phyloP scores from a whole-genome alignment of 2,329 filamentous ascomycete species.

The Penicillium griseofulvum region DNA sequence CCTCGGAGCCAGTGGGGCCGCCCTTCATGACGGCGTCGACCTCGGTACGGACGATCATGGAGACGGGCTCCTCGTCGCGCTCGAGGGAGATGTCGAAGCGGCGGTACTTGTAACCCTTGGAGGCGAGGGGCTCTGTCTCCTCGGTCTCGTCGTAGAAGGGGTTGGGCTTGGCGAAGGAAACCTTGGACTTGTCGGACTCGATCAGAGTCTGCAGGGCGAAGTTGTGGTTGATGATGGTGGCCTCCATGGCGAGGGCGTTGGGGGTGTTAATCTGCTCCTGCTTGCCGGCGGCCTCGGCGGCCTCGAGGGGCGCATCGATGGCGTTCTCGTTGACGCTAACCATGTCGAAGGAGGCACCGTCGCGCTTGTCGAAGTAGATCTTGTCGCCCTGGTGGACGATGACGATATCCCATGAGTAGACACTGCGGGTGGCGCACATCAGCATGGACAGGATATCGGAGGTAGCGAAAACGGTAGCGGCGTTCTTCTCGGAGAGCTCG shows the following conservation, averaged over 20 bases:
- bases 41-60: constrained; percentile 91
- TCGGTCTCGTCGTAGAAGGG: constrained; percentile 95
- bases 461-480: constrained; percentile 94
- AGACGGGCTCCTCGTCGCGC: constrained; percentile 84
- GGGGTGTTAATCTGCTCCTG: constrained; percentile 96
- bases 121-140: constrained; percentile 89
- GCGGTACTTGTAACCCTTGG: constrained; percentile 98
- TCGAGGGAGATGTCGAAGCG: constrained; percentile 93
- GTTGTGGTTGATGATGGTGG: constrained; percentile 99
- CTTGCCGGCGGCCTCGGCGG: constrained; percentile 66
- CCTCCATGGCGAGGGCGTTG: constrained; percentile 87
- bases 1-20: constrained; percentile 79
- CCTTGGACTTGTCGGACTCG: constrained; percentile 74
- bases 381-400: constrained; percentile 91
- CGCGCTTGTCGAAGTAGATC: constrained; percentile 98
- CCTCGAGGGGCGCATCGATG: constrained; percentile 87
- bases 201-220: constrained; percentile 93
- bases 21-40: constrained; percentile 92
- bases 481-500: constrained; percentile 91
- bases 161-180: constrained; percentile 83
- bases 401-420: constrained; percentile 98
- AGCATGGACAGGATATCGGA: constrained; percentile 98
- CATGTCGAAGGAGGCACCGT: constrained; percentile 91
- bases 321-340: constrained; percentile 99
- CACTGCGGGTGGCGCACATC: constrained; percentile 94